Conservation (phyloP, 2,329 filamentous ascomycete genomes). For the Pyrenophora tritici-repentis region DNA sequence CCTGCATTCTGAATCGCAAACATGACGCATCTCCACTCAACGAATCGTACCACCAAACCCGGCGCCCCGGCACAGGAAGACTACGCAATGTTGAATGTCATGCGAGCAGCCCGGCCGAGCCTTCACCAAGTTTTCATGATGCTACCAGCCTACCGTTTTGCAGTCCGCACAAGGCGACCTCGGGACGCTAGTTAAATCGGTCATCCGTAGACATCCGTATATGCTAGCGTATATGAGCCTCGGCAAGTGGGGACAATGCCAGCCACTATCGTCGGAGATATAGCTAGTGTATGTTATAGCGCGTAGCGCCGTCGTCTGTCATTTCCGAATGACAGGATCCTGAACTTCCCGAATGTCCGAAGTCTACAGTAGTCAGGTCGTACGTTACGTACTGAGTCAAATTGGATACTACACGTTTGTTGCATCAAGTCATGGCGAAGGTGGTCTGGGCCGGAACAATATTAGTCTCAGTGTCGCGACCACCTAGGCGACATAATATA, state of each 20-base stretch:
- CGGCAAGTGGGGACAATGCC: conserved; percentile 11
- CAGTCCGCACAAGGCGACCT: background rate
- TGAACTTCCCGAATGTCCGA: conserved; percentile 4
- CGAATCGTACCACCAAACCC: background rate
- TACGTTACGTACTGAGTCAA: conserved; percentile 1
- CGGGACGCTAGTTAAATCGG: too few species aligned
- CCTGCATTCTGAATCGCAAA: background rate
- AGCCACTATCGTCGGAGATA: conserved; percentile 1
- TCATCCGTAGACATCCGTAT: too few species aligned
- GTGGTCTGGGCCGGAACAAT: background rate
- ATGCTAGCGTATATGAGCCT: background rate
- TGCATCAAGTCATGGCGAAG: background rate
- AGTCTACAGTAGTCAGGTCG: conserved; percentile 5
- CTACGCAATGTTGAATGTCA: conserved; percentile 1
- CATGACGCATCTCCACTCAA: conserved; percentile 4
- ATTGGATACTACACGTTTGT: conserved; percentile 6
- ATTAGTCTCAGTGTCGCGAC: background rate
- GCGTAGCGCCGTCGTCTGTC: conserved; percentile 11
- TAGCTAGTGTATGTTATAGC: conserved; percentile 3
- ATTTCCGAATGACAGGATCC: conserved; percentile 1
- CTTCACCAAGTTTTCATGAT: too few species aligned
- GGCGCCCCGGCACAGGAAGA: background rate
- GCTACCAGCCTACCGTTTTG: too few species aligned
- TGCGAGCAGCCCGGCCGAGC: conserved; percentile 12
- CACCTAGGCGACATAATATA: too few species aligned